A percentile compares a stretch with the other conserved stretches of the same genome.
phyloP scores from a whole-genome alignment of 2,329 filamentous ascomycete genomes.

The Trichoderma arundinaceum region DNA sequence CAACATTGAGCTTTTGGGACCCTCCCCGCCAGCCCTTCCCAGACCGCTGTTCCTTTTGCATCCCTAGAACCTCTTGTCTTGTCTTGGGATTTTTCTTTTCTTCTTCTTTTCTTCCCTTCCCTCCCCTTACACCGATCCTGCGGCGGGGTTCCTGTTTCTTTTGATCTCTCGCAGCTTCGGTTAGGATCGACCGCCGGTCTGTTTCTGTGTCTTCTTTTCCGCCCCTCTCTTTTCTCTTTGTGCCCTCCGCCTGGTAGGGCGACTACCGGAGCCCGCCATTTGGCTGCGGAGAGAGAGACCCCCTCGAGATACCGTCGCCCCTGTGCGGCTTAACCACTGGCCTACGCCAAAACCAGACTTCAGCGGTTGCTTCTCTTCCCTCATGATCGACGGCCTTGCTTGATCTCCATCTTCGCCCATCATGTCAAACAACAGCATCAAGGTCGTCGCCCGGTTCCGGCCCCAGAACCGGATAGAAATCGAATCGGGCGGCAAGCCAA shows the following conservation, averaged over 20 bases:
- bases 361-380: constrained; percentile 11
- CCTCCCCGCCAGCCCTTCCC: constrained; percentile 27
- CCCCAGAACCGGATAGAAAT: constrained; percentile 96
- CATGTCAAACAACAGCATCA: constrained; percentile 69
- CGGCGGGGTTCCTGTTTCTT: constrained; percentile 8
- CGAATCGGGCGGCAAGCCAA: constrained; percentile 85
- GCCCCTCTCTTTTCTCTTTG: constrained; percentile 16
- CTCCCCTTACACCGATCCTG: neutral
- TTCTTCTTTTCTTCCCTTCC: neutral
- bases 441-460: constrained; percentile 96
- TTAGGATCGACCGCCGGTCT: constrained; percentile 2
- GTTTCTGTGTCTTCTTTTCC: constrained; percentile 2
- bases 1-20: constrained; percentile 19
- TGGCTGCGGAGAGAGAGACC: constrained; percentile 27
- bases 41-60: constrained; percentile 32
- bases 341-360: neutral
- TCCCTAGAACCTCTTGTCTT: constrained; percentile 22
- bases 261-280: constrained; percentile 26
- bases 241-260: neutral
- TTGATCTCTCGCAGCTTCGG: constrained; percentile 10
- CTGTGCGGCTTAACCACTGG: constrained; percentile 21
- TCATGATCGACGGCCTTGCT: constrained; percentile 39
- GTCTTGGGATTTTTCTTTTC: constrained; percentile 3
- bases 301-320: constrained; percentile 25
- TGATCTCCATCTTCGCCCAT: constrained; percentile 45